Percentiles rank a stretch among this genome's conserved stretches.
Evolutionary conservation across 495 filamentous ascomycete genomes (phyloP).

Genomic region (Trichoderma asperelloides): DNA sequence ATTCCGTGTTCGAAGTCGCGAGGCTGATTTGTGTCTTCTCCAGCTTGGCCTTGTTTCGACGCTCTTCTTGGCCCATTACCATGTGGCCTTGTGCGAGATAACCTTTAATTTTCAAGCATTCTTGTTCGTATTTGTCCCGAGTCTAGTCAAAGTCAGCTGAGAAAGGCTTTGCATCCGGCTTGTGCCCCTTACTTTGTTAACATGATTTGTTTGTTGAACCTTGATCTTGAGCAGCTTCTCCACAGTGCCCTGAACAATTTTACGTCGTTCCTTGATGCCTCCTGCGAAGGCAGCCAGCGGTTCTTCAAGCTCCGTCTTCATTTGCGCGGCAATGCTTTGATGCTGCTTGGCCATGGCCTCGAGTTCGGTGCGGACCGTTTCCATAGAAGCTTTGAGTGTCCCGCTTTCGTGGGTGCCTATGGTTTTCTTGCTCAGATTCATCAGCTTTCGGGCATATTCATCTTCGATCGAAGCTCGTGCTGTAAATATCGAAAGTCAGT

Average conservation of each 20-base stretch:
- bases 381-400: slow-evolving; percentile 72
- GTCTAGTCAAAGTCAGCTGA: slow-evolving; percentile 41
- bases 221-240: slow-evolving; percentile 93
- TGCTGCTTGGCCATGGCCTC: slow-evolving; percentile 92
- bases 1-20: slow-evolving; percentile 81
- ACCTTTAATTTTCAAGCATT: slow-evolving; percentile 95
- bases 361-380: slow-evolving; percentile 81
- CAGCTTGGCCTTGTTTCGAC: slow-evolving; percentile 97
- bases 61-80: slow-evolving; percentile 99
- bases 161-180: not conserved
- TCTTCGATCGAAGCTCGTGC: slow-evolving; percentile 92
- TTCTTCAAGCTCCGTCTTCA: slow-evolving; percentile 97
- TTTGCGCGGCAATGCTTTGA: slow-evolving; percentile 78
- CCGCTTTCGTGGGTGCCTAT: slow-evolving; percentile 85
- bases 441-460: slow-evolving; percentile 88
- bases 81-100: slow-evolving; percentile 98
- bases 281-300: slow-evolving; percentile 85
- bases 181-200: slow-evolving; percentile 68
- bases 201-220: slow-evolving; percentile 76
- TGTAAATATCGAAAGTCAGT: slow-evolving; percentile 23
- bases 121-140: slow-evolving; percentile 90
- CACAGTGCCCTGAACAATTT: slow-evolving; percentile 87
- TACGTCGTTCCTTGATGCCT: slow-evolving; percentile 87
- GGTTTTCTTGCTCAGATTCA: slow-evolving; percentile 77
- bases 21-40: slow-evolving; percentile 98